Conservation (phyloP, 805 yeast species). For the Saccharomycopsis guyanensis region DNA sequence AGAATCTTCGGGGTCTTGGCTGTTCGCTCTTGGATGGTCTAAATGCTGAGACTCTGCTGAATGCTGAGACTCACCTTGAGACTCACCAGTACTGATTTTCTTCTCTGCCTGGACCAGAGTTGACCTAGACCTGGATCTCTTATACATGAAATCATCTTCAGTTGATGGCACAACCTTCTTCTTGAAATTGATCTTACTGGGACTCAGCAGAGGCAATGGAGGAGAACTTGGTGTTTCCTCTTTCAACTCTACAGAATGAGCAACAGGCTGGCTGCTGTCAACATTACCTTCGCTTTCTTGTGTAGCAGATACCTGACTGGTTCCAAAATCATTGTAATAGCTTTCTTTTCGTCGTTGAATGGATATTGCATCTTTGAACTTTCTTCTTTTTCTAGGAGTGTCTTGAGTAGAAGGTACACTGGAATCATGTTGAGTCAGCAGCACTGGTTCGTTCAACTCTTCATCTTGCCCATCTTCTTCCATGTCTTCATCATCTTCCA, state of each 20-base stretch:
- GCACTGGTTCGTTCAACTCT: no score
- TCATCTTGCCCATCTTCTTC: no score
- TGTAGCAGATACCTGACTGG: not conserved
- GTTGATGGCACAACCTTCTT: not conserved
- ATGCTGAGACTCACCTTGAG: no score
- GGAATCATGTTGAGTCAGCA: not conserved
- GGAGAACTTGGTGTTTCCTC: not conserved
- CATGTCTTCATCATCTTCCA: not conserved
- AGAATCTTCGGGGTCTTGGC: no score
- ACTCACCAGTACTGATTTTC: not conserved
- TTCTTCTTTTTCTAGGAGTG: not conserved
- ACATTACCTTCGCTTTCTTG: not conserved
- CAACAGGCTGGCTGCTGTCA: no score
- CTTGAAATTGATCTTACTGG: slow-evolving; percentile 1
- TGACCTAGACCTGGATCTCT: not conserved
- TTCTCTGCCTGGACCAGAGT: not conserved
- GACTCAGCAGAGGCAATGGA: not conserved
- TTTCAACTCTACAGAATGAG: no score
- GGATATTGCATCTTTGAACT: not conserved
- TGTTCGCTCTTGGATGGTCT: no score
- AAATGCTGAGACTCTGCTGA: no score
- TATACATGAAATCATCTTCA: not conserved
- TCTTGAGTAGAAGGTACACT: not conserved
- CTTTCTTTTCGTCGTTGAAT: not conserved
- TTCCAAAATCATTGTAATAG: not conserved